Percentiles rank a stretch among this genome's conserved stretches.
These are phyloP conservation scores for Thecaphora frezii DNA, from an alignment of 1,284 basidiomycete species.

Conservation along the genomic window DNA sequence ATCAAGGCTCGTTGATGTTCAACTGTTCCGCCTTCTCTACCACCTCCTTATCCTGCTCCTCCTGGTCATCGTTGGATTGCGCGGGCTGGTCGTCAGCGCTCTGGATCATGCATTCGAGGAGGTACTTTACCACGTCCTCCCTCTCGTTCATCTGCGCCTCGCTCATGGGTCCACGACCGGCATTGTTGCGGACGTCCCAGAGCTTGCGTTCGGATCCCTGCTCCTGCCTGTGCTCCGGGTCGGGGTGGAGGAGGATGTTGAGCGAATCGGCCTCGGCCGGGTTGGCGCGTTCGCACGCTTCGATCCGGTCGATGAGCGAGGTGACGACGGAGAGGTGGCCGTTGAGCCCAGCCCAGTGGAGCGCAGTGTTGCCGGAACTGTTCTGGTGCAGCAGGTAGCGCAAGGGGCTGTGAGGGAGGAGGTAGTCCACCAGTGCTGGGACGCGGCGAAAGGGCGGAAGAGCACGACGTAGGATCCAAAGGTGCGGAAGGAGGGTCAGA, in stretches of 20 bases:
- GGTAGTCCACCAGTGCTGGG: slow-evolving; percentile 27
- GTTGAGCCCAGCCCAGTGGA: slow-evolving; percentile 58
- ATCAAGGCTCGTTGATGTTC: slow-evolving; percentile 6
- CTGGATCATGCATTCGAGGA: slow-evolving; percentile 44
- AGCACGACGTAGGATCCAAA: neutral
- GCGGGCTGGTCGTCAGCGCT: slow-evolving; percentile 18
- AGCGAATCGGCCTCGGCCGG: slow-evolving; percentile 22
- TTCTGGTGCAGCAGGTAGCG: slow-evolving; percentile 42
- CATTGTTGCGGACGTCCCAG: slow-evolving; percentile 55
- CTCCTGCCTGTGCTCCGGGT: slow-evolving; percentile 16
- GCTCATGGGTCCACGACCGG: slow-evolving; percentile 55
- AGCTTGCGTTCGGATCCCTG: slow-evolving; percentile 42
- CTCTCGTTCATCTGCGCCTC: slow-evolving; percentile 56
- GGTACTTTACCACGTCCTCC: slow-evolving; percentile 51
- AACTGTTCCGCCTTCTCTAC: slow-evolving; percentile 17
- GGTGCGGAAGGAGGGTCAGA: too few relatives aligned
- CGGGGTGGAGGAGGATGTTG: slow-evolving; percentile 24
- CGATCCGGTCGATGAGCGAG: slow-evolving; percentile 40
- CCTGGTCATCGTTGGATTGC: neutral
- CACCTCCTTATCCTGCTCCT: neutral
- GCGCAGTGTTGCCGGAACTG: slow-evolving; percentile 51
- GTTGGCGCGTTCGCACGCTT: slow-evolving; percentile 28
- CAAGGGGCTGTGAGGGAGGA: slow-evolving; percentile 32
- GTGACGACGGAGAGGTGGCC: slow-evolving; percentile 48
- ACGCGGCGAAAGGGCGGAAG: neutral